Evolutionary conservation across 2,329 filamentous ascomycete genomes (phyloP), one percentile per base, ranked within the genome.

Genomic region (Gnomoniopsis smithogilvyi): DNA sequence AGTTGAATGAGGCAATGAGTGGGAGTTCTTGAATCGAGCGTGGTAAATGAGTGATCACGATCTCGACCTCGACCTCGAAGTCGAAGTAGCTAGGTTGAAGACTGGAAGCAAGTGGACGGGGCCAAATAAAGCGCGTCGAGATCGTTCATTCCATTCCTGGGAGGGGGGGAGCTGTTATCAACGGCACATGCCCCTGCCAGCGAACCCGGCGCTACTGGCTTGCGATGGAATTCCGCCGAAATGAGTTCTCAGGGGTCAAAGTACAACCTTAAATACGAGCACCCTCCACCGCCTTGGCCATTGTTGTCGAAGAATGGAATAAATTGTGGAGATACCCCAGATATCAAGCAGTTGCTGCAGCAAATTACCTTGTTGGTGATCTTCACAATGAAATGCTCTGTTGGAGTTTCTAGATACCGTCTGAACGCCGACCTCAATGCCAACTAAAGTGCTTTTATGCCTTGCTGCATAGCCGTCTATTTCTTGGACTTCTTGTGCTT

Each of bases 401-500:
- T 8, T 43, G n/a, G n/a, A n/a, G 22, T 34, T 54, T 36, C n/a
- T 12, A 30, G 33, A n/a, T 47, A 19, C 38, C 51, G n/a, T 30
- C 24, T 22, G 6, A 36, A 54, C 51, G 51, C 51, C 41, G 21
- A 17, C 41, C 41, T 30, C 26, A 30, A 54, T 54, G 51, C 51
- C 30, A 47, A n/a, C 51, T 10, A 8, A 12, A 19, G 19, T 47
- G 3, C 26, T 30, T 26, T 19, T 1, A 22, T 6, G 38, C 17
- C 24, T 2, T 4, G 14, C 30, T 21, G 51, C n/a, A 36, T 17
- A 46, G 36, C n/a, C 33, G 15, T 17, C 49, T 58, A 58, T 56
- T 76, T 77, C 72, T 79, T 80, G 11, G 67, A 66, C 73, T 83
- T 86, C 71, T 85, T 86, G 14, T 72, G 66, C 70, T 83, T 82